These are phyloP conservation scores for Capsella bursapastoris DNA, from an alignment of 345 rosid genomes.

Conservation along the genomic window DNA sequence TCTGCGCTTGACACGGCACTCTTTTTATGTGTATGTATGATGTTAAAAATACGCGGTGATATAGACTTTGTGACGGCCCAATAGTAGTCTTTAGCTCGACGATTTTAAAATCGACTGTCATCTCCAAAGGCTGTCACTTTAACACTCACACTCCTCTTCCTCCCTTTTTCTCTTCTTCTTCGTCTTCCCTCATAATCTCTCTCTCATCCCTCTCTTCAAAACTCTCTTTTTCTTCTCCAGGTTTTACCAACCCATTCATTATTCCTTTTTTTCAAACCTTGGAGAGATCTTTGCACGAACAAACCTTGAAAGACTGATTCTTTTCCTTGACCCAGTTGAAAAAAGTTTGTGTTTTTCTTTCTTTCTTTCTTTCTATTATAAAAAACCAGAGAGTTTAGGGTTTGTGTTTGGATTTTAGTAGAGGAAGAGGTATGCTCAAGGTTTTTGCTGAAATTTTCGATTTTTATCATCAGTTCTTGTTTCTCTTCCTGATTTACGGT, in stretches of 20 bases:
- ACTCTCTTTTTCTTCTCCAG: background rate
- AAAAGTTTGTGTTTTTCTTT: background rate
- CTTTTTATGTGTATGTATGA: background rate
- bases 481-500: constrained; percentile 36
- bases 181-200: background rate
- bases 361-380: background rate
- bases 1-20: constrained; percentile 46
- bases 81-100: background rate
- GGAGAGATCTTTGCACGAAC: constrained; percentile 30
- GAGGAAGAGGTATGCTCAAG: constrained; percentile 25
- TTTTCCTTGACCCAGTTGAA: constrained; percentile 19
- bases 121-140: constrained; percentile 34
- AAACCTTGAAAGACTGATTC: constrained; percentile 21
- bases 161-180: background rate
- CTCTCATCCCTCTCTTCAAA: background rate
- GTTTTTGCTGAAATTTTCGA: constrained; percentile 32
- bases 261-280: constrained; percentile 1
- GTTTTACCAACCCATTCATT: constrained; percentile 3
- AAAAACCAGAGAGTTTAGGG: constrained; percentile 18
- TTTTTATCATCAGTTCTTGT: constrained; percentile 36
- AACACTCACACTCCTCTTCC: constrained; percentile 12
- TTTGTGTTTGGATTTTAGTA: background rate
- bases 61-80: constrained; percentile 35
- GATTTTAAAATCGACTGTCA: constrained; percentile 17
- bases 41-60: constrained; percentile 36